Evolutionary conservation across 2,329 filamentous ascomycete species (phyloP).

Genomic region (Tolypocladium tropicale): DNA sequence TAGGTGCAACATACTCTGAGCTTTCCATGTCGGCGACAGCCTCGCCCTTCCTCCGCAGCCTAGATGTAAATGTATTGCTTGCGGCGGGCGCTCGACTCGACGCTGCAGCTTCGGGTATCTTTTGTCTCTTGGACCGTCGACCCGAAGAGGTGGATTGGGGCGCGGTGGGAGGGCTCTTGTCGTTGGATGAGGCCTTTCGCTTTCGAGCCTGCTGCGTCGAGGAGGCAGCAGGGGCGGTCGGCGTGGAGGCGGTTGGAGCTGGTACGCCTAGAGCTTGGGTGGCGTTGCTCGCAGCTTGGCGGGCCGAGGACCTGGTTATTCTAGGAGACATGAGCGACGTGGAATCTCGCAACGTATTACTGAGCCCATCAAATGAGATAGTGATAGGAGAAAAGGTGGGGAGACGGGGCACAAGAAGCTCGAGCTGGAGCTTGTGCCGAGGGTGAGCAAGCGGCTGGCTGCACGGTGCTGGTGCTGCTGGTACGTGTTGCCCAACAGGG

Average conservation of each 20-base stretch:
- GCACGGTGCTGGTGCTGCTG: not conserved
- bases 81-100: slow-evolving; percentile 21
- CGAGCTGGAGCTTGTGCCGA: not conserved
- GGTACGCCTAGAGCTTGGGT: slow-evolving; percentile 32
- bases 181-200: slow-evolving; percentile 58
- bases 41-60: slow-evolving; percentile 51
- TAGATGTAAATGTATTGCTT: slow-evolving; percentile 20
- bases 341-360: slow-evolving; percentile 11
- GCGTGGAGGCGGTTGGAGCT: slow-evolving; percentile 24
- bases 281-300: slow-evolving; percentile 64
- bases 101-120: slow-evolving; percentile 41
- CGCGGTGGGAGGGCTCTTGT: slow-evolving; percentile 30
- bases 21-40: slow-evolving; percentile 59
- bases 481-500: slow-evolving; percentile 1
- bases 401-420: slow-evolving; percentile 1
- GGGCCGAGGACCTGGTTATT: slow-evolving; percentile 90
- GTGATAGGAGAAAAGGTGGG: slow-evolving; percentile 7
- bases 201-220: slow-evolving; percentile 50
- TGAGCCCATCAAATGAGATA: slow-evolving; percentile 17
- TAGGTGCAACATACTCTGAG: slow-evolving; percentile 44
- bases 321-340: slow-evolving; percentile 82
- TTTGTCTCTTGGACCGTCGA: slow-evolving; percentile 62
- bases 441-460: not conserved
- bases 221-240: slow-evolving; percentile 13
- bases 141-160: slow-evolving; percentile 25